These are phyloP conservation scores for Backusella liffmaniae DNA, from an alignment of 192 early-diverging fungal genomes.

Conservation along the genomic window DNA sequence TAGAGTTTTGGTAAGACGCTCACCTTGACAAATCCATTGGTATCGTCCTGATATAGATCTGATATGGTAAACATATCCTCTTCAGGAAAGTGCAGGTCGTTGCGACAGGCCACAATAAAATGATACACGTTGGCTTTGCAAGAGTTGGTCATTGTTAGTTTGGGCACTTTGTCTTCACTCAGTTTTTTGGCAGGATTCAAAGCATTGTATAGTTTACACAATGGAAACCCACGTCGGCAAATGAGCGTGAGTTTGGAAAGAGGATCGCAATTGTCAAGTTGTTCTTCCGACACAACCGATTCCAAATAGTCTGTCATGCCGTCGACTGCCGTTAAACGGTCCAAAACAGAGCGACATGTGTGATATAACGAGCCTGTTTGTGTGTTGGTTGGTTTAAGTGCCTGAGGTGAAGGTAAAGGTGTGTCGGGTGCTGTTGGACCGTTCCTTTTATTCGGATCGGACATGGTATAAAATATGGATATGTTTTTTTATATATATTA, in stretches of 20 bases:
- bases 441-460: slow-evolving; percentile 2
- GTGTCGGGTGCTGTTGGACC: background rate
- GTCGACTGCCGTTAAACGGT: slow-evolving; percentile 68
- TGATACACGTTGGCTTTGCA: slow-evolving; percentile 85
- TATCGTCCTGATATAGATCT: slow-evolving; percentile 92
- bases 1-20: background rate
- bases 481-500: too few relatives aligned
- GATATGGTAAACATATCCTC: slow-evolving; percentile 84
- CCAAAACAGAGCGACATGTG: slow-evolving; percentile 63
- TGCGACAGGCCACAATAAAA: slow-evolving; percentile 85
- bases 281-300: background rate
- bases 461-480: slow-evolving; percentile 2
- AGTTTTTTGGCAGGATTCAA: slow-evolving; percentile 60
- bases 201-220: slow-evolving; percentile 73
- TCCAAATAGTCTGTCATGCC: slow-evolving; percentile 64
- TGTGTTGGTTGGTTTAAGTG: background rate
- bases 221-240: slow-evolving; percentile 68
- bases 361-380: slow-evolving; percentile 63
- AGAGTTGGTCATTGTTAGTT: slow-evolving; percentile 58
- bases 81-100: slow-evolving; percentile 68
- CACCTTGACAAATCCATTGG: slow-evolving; percentile 96
- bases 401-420: slow-evolving; percentile 13
- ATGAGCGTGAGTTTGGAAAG: slow-evolving; percentile 70
- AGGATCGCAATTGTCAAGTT: slow-evolving; percentile 42
- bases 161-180: slow-evolving; percentile 44